Base-by-base conservation (phyloP, 768 basidiomycete species). In the Kwoniella europaea region DNA sequence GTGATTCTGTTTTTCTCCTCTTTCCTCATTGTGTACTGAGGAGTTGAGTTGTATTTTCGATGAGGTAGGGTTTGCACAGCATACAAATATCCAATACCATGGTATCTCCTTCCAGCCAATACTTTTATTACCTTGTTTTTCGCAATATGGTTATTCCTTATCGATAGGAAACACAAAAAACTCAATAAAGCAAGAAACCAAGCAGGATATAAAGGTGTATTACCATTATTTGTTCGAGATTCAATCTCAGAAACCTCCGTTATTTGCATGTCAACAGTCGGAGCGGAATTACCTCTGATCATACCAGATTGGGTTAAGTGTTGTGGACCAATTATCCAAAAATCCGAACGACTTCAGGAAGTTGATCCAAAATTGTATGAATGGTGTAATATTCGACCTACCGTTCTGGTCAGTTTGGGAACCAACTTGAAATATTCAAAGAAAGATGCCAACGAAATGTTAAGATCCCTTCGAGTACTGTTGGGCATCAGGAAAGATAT, bases 271-370 rank as follows among this genome's bases (percentile, higher is more conserved):
- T 71, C 72, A 1, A 60, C 64, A 4, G 68, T 68, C n/a, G 59
- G 61, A 27, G 67, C 73, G 10, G 76, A 77, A 20, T 61, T 66
- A 9, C 74, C 76, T 3, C 46, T 53, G n/a, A 35, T 35, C 22
- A 62, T 69, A 4, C 76, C 76, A 3, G 50, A 54, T 15, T 43
- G 64, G 44, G 62, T 75, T 2, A 53, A 63, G 1, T 71, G 67
- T 59, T 74, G 72, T 42, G 76, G 76, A 12, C 76, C 76, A 4
- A 75, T 78, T 44, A 2, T 74, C 1, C 72, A 64, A 41, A 24
- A 56, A 1, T 68, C 69, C 10, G 4, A 18, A 15, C 42, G 57
- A 2, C 43, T 75, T 1, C 13, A 57, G 13, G 60, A 66, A 16
- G 60, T 67, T 10, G 76, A 76, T 67, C 67, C 65, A 27, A 65